Evolutionary conservation across 768 basidiomycete species (phyloP).

Genomic region (Mycena rosella): DNA sequence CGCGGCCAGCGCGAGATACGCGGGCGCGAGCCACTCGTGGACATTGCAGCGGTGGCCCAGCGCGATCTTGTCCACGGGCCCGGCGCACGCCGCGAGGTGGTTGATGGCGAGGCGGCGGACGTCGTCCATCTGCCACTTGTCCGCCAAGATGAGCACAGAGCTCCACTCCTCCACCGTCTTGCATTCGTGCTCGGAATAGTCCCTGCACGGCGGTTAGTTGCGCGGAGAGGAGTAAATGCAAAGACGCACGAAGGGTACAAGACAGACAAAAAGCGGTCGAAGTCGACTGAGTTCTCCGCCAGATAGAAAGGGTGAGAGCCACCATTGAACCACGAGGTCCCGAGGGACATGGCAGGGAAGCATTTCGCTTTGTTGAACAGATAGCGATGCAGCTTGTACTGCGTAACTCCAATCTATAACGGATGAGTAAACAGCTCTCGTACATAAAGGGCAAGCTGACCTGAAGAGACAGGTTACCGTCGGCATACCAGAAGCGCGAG

Average conservation of each 20-base stretch:
- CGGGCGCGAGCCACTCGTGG: conserved; percentile 51
- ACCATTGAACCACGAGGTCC: too few relatives aligned
- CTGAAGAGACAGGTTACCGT: conserved; percentile 40
- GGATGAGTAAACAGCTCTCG: neutral
- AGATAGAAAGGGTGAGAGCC: conserved; percentile 14
- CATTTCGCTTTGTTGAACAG: conserved; percentile 43
- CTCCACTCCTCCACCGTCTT: conserved; percentile 52
- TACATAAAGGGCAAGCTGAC: conserved; percentile 29
- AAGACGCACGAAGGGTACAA: conserved; percentile 50
- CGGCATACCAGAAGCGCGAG: conserved; percentile 40
- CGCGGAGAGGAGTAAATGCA: neutral
- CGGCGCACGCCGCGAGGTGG: conserved; percentile 42
- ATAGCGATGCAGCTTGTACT: conserved; percentile 46
- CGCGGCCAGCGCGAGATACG: conserved; percentile 51
- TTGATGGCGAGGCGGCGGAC: conserved; percentile 48
- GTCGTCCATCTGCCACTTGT: conserved; percentile 45
- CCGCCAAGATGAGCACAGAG: conserved; percentile 49
- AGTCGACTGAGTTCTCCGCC: conserved; percentile 55
- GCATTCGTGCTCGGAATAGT: conserved; percentile 45
- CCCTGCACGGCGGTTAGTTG: conserved; percentile 35
- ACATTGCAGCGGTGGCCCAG: conserved; percentile 47
- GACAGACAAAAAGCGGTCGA: conserved; percentile 49
- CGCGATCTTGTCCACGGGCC: conserved; percentile 49
- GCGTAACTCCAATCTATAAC: conserved; percentile 42
- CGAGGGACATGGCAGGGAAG: conserved; percentile 10